Percentiles rank a stretch among this genome's conserved stretches.
These are phyloP conservation scores for Triangularia verruculosa DNA, from an alignment of 2,329 filamentous ascomycete species.

Conservation along the genomic window DNA sequence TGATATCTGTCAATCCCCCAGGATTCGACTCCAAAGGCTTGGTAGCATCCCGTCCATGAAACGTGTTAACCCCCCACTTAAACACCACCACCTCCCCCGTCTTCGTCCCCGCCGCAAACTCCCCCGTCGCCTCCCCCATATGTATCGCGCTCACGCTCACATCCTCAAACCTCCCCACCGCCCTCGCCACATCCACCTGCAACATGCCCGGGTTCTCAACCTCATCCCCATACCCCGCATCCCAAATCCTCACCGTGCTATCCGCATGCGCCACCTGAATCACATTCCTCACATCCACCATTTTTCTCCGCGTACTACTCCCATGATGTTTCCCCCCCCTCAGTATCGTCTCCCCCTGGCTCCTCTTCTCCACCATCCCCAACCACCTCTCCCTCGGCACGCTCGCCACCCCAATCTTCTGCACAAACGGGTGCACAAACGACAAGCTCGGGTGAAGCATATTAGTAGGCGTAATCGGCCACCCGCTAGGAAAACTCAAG, in stretches of 20 bases:
- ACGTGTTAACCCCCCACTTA: constrained; percentile 79
- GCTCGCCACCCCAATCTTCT: constrained; percentile 65
- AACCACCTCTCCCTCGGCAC: constrained; percentile 82
- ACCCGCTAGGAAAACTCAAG: constrained; percentile 86
- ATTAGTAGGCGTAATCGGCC: constrained; percentile 87
- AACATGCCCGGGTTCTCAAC: constrained; percentile 81
- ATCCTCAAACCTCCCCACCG: constrained; percentile 73
- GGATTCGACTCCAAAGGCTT: constrained; percentile 56
- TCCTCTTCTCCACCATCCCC: constrained; percentile 80
- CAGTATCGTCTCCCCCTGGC: constrained; percentile 73
- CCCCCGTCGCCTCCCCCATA: constrained; percentile 75
- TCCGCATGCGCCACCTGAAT: constrained; percentile 87
- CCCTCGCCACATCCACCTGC: constrained; percentile 82
- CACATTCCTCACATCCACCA: constrained; percentile 80
- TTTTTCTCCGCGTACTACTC: constrained; percentile 64
- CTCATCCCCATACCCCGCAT: constrained; percentile 86
- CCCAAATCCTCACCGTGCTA: constrained; percentile 88
- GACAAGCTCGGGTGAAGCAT: constrained; percentile 84
- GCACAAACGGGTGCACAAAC: constrained; percentile 87
- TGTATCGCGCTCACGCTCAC: constrained; percentile 77
- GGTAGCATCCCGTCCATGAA: constrained; percentile 60
- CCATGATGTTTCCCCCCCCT: constrained; percentile 77
- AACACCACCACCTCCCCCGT: constrained; percentile 86
- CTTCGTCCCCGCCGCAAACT: constrained; percentile 77
- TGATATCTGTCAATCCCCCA: constrained; percentile 72